These are phyloP conservation scores for Raffaelea ambrosiae DNA, from an alignment of 2,329 filamentous ascomycete species.

Conservation along the genomic window DNA sequence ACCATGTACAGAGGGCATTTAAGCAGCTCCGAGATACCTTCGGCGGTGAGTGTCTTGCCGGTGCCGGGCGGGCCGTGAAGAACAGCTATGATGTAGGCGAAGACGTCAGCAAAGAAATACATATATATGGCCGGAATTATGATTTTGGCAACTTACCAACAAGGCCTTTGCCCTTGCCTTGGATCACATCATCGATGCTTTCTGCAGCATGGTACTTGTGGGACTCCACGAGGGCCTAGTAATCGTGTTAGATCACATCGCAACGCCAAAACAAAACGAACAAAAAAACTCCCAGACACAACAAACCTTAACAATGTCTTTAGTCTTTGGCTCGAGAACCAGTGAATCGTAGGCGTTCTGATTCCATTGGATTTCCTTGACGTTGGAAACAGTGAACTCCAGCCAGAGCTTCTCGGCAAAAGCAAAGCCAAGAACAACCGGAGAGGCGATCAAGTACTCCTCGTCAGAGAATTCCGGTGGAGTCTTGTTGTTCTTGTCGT, in stretches of 20 bases:
- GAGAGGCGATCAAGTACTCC: conserved; percentile 74
- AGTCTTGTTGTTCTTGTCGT: conserved; percentile 24
- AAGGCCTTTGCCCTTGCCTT: conserved; percentile 79
- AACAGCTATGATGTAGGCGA: conserved; percentile 42
- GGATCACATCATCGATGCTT: conserved; percentile 75
- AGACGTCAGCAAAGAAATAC: neutral
- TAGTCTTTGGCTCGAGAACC: conserved; percentile 56
- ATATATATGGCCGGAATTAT: neutral
- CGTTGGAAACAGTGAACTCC: conserved; percentile 71
- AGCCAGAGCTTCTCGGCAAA: conserved; percentile 88
- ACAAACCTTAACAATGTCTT: conserved; percentile 55
- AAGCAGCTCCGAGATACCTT: conserved; percentile 30
- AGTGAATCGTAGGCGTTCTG: conserved; percentile 73
- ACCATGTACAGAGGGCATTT: conserved; percentile 46
- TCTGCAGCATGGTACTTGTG: conserved; percentile 75
- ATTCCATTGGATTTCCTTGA: conserved; percentile 80
- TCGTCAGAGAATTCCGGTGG: conserved; percentile 63
- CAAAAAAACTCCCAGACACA: neutral
- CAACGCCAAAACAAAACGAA: neutral
- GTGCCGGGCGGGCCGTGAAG: conserved; percentile 62
- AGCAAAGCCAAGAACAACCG: conserved; percentile 77
- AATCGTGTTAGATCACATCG: neutral
- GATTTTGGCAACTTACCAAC: conserved; percentile 50
- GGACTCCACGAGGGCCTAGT: conserved; percentile 64
- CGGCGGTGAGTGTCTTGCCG: conserved; percentile 37